Conservation (phyloP, 805 yeast species). For the Metschnikowia amazonensis region DNA sequence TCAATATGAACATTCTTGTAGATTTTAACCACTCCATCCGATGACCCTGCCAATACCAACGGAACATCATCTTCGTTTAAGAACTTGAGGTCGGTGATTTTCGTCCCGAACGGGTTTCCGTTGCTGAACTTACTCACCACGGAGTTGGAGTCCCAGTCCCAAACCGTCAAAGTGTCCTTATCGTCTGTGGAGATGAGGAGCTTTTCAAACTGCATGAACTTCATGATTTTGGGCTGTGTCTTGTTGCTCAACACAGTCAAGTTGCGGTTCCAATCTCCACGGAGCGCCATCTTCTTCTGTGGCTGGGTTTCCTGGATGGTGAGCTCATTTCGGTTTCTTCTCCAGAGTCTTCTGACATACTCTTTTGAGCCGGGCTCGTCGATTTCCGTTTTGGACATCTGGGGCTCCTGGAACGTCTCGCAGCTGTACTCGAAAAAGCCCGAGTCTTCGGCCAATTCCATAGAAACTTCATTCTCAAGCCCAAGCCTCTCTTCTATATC, state of each 20-base stretch:
- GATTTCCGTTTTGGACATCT: slow-evolving; percentile 74
- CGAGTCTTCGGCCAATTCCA: slow-evolving; percentile 50
- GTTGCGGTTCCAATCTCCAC: slow-evolving; percentile 80
- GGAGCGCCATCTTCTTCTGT: slow-evolving; percentile 76
- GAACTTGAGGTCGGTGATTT: slow-evolving; percentile 79
- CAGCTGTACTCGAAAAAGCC: slow-evolving; percentile 71
- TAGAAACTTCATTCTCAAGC: slow-evolving; percentile 25
- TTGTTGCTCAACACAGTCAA: slow-evolving; percentile 59
- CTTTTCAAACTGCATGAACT: slow-evolving; percentile 88
- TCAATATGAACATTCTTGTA: slow-evolving; percentile 64
- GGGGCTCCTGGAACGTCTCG: slow-evolving; percentile 96
- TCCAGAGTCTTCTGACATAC: slow-evolving; percentile 79
- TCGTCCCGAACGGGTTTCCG: slow-evolving; percentile 82
- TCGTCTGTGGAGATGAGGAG: slow-evolving; percentile 78
- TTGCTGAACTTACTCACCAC: slow-evolving; percentile 69
- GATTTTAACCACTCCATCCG: slow-evolving; percentile 90
- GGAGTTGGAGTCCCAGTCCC: slow-evolving; percentile 76
- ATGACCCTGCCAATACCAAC: slow-evolving; percentile 78
- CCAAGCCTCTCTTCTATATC: slow-evolving; percentile 31
- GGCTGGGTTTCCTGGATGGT: slow-evolving; percentile 87
- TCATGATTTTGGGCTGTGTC: slow-evolving; percentile 74
- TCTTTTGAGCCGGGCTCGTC: slow-evolving; percentile 93
- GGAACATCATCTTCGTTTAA: slow-evolving; percentile 92
- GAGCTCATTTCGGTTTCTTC: slow-evolving; percentile 81
- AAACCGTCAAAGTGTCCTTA: slow-evolving; percentile 74